Evolutionary conservation across 108 stramenopile genomes (phyloP), one percentile per base, ranked within the genome.

Genomic region (Conticribra guillardii): DNA sequence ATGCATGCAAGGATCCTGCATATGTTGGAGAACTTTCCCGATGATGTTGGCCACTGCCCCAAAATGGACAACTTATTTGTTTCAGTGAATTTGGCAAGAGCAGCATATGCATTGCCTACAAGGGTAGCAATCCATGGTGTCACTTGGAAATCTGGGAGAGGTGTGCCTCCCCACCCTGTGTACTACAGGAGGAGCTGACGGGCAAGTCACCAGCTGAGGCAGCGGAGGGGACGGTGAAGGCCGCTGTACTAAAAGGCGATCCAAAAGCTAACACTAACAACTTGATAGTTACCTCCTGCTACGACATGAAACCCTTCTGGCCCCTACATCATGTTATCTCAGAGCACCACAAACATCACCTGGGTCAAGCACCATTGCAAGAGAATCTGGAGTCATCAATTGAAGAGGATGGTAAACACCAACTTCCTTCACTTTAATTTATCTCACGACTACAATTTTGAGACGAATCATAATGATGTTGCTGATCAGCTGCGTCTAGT

Each of bases 31-130:
- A 65, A 65, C 24, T 65, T 65, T 37, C 50, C n/a, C n/a, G n/a
- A 32, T 53, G 64, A 65, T 28, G 17, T 22, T 15, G 51, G 51
- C 32, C 64, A 65, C 19, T 23, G 54, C 23, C n/a, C n/a, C n/a
- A 65, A 65, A 24, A 65, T 65, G 64, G 64, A 65, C 52, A 65
- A 65, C 33, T 24, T 65, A n/a, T 65, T 65, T 34, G 21, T 23
- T 53, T 65, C 64, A 19, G 64, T 65, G 31, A 52, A 65, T 26
- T 44, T 65, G 53, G 26, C 64, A 44, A 23, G 19, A 23, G 64
- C 50, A 23, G 50, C 64, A 21, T 22, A 19, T 19, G 51, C 24
- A 17, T 44, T 52, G 30, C 21, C 19, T 21, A 24, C 29, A 18
- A 27, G 30, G 33, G 64, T 65, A 21, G n/a, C 23, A 24, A 33